phyloP scores from a whole-genome alignment of 2,329 filamentous ascomycete species.

The Fusarium luffae region DNA sequence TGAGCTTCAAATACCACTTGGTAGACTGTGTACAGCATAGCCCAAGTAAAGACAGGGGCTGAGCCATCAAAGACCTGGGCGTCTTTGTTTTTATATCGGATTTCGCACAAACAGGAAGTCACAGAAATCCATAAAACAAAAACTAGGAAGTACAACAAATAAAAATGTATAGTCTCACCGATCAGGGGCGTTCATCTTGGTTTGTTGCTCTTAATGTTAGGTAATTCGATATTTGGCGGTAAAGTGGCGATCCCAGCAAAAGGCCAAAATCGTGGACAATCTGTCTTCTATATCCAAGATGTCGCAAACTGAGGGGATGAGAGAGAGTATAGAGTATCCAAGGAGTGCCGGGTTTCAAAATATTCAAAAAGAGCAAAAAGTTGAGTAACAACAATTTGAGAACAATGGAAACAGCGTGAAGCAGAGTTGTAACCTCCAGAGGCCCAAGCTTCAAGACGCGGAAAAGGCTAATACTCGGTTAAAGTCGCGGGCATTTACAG shows the following conservation, averaged over 20 bases:
- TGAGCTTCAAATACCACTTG: background rate
- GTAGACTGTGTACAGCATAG: background rate
- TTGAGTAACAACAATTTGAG: slow-evolving; percentile 11
- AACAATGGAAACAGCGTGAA: slow-evolving; percentile 24
- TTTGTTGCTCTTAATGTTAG: slow-evolving; percentile 4
- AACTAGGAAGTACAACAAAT: background rate
- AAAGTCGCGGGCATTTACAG: slow-evolving; percentile 9
- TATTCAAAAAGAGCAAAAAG: background rate
- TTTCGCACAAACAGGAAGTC: background rate
- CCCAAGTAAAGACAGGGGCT: background rate
- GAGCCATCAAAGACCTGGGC: background rate
- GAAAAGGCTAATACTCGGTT: slow-evolving; percentile 48
- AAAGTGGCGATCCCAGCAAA: slow-evolving; percentile 33
- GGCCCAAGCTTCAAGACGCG: slow-evolving; percentile 20
- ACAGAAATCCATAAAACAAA: background rate
- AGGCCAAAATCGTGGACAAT: background rate
- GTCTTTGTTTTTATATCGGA: background rate
- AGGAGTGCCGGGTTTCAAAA: slow-evolving; percentile 2
- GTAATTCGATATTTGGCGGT: slow-evolving; percentile 30
- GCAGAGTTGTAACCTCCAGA: slow-evolving; percentile 23
- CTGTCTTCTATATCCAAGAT: background rate
- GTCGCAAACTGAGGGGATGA: background rate
- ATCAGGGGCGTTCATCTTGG: slow-evolving; percentile 67
- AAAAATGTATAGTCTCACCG: slow-evolving; percentile 54
- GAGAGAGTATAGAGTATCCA: background rate